Evolutionary conservation across 106 monocot species (phyloP).

Genomic region (Gastrodia elata): DNA sequence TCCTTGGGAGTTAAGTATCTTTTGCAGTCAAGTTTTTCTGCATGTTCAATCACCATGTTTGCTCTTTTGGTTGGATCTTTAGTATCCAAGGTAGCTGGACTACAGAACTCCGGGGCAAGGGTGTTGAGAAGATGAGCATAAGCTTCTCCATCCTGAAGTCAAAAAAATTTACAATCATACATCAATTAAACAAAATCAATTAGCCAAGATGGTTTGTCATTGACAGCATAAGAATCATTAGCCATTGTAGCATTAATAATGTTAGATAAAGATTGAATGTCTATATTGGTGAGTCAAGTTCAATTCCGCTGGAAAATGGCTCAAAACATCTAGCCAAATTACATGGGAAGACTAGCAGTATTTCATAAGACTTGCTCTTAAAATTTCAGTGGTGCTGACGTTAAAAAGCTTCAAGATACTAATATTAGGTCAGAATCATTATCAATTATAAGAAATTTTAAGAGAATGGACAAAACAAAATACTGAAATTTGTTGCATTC

Average conservation of each 20-base stretch:
- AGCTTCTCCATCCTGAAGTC: conserved; percentile 64
- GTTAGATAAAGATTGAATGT: background rate
- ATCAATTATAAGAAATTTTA: background rate
- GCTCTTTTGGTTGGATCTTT: conserved; percentile 67
- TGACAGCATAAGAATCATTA: background rate
- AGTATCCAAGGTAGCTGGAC: conserved; percentile 30
- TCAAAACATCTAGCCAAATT: background rate
- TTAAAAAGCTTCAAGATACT: background rate
- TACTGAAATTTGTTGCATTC: background rate
- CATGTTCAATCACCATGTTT: conserved; percentile 64
- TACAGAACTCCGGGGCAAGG: conserved; percentile 60
- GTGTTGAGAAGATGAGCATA: conserved; percentile 71
- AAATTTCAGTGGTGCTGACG: background rate
- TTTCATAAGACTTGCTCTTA: background rate
- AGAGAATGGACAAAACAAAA: background rate
- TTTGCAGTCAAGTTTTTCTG: conserved; percentile 72
- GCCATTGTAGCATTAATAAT: background rate
- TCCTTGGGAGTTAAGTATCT: conserved; percentile 60
- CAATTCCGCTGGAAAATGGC: background rate
- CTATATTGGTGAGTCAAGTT: background rate
- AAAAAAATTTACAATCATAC: background rate
- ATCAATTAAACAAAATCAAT: background rate
- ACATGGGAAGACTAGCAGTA: background rate
- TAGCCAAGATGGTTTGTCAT: background rate
- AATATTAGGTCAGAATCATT: background rate